These are phyloP conservation scores for Arthroderma sp. DNA, from an alignment of 2,329 filamentous ascomycete species.

Conservation along the genomic window DNA sequence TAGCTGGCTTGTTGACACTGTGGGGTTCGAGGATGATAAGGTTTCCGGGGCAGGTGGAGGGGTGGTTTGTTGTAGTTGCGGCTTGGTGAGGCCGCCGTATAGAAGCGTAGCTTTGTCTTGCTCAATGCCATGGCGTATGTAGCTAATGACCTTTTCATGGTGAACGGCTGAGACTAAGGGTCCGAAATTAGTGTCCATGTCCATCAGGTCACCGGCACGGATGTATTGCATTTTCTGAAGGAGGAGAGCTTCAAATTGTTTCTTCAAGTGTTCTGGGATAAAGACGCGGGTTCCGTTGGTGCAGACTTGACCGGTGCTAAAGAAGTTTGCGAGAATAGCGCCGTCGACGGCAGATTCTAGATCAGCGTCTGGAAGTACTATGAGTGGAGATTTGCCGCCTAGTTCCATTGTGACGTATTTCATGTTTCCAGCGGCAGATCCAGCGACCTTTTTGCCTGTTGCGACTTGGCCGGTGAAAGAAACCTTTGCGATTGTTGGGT, in stretches of 20 bases:
- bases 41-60: constrained; percentile 22
- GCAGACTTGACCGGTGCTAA: constrained; percentile 80
- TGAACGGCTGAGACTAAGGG: constrained; percentile 65
- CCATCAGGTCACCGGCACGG: constrained; percentile 59
- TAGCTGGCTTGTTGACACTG: constrained; percentile 17
- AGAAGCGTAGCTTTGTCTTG: constrained; percentile 61
- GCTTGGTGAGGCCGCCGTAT: constrained; percentile 45
- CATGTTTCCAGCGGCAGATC: constrained; percentile 61
- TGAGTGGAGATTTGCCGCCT: constrained; percentile 69
- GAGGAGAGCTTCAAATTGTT: constrained; percentile 54
- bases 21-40: constrained; percentile 26
- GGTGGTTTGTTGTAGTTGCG: constrained; percentile 25
- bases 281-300: constrained; percentile 87
- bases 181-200: constrained; percentile 65
- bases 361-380: constrained; percentile 69
- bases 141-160: constrained; percentile 61
- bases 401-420: constrained; percentile 90
- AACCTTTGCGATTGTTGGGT: constrained; percentile 66
- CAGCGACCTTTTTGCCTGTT: constrained; percentile 71
- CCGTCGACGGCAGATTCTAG: constrained; percentile 71
- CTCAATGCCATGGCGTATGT: constrained; percentile 63
- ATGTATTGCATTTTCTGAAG: constrained; percentile 57
- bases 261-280: constrained; percentile 53
- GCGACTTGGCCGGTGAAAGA: constrained; percentile 80
- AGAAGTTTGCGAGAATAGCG: constrained; percentile 91